Conservation (phyloP, 2,329 filamentous ascomycete species). For the Myriosclerotinia scirpicola region DNA sequence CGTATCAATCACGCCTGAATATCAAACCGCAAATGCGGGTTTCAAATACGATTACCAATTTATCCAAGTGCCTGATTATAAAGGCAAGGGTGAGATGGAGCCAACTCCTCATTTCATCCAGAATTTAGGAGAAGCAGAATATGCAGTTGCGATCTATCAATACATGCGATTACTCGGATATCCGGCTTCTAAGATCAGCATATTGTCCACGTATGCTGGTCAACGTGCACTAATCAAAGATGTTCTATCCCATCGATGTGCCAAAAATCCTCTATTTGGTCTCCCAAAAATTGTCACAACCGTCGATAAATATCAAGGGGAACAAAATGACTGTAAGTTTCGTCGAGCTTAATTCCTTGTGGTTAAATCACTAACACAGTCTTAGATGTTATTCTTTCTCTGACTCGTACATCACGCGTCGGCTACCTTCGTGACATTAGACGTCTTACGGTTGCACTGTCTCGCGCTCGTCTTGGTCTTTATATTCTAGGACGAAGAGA, state of each 20-base stretch:
- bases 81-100: constrained; percentile 82
- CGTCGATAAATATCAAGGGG: constrained; percentile 98
- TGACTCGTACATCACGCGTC: constrained; percentile 83
- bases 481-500: constrained; percentile 88
- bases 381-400: constrained; percentile 84
- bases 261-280: constrained; percentile 80
- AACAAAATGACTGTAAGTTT: constrained; percentile 94
- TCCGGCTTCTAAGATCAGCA: constrained; percentile 70
- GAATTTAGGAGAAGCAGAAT: constrained; percentile 95
- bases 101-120: constrained; percentile 94
- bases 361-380: constrained; percentile 26
- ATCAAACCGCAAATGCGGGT: constrained; percentile 80
- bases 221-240: constrained; percentile 87
- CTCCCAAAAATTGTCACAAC: constrained; percentile 88
- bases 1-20: constrained; percentile 68
- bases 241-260: constrained; percentile 80
- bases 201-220: constrained; percentile 90
- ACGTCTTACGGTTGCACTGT: constrained; percentile 90
- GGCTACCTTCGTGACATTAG: constrained; percentile 93
- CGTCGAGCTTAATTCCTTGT: neutral
- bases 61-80: constrained; percentile 92
- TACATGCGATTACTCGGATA: constrained; percentile 98
- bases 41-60: constrained; percentile 96
- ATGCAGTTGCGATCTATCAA: constrained; percentile 90
- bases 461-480: constrained; percentile 83